A percentile compares a stretch with the other conserved stretches of the same genome.
Conservation (phyloP, 257 asterid species). For the Solanum sejunctum region DNA sequence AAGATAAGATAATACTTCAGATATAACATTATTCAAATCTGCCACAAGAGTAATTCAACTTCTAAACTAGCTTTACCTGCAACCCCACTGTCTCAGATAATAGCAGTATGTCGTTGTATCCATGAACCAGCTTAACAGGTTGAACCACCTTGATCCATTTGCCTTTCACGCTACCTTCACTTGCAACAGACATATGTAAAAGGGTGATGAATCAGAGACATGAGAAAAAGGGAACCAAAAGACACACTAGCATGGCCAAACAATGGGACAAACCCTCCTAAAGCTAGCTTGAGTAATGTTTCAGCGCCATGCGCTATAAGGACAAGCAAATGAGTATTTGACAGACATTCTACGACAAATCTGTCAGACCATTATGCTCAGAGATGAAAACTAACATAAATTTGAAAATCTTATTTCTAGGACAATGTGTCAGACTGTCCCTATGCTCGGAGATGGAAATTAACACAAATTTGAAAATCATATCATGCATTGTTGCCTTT, state of each 20-base stretch:
- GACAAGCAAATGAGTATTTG: background rate
- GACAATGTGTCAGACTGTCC: background rate
- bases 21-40: background rate
- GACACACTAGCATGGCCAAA: background rate
- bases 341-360: background rate
- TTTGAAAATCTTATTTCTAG: background rate
- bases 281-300: background rate
- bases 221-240: background rate
- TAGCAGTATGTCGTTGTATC: conserved; percentile 60
- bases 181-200: background rate
- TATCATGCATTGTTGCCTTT: background rate
- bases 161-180: conserved; percentile 69
- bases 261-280: background rate
- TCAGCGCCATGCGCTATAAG: background rate
- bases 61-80: conserved; percentile 45
- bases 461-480: background rate
- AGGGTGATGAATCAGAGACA: background rate
- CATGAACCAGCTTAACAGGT: conserved; percentile 53
- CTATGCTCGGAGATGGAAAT: background rate
- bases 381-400: background rate
- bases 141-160: conserved; percentile 70
- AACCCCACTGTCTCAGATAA: conserved; percentile 81
- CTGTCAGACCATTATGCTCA: background rate
- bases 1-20: background rate
- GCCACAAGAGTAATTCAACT: background rate